phyloP scores from a whole-genome alignment of 1,284 basidiomycete species.

The Trametes sp. region DNA sequence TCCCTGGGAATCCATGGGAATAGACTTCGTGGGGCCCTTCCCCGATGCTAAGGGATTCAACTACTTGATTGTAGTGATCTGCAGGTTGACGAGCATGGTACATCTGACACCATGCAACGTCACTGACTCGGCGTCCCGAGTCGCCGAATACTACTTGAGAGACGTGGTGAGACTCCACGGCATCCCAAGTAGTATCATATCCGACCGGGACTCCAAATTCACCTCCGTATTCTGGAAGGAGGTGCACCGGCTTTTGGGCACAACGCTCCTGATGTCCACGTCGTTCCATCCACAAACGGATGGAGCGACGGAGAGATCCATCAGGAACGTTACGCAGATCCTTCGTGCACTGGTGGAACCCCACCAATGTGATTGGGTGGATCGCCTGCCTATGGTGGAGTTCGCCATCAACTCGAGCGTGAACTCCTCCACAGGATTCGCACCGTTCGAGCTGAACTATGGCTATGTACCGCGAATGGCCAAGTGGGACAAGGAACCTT shows the following conservation, averaged over 20 bases:
- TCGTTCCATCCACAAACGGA: slow-evolving; percentile 45
- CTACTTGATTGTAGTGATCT: slow-evolving; percentile 35
- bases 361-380: not conserved
- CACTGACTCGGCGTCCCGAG: slow-evolving; percentile 37
- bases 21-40: slow-evolving; percentile 41
- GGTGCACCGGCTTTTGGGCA: slow-evolving; percentile 42
- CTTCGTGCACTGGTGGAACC: not conserved
- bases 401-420: not conserved
- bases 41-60: slow-evolving; percentile 30
- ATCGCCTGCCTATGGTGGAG: not conserved
- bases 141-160: slow-evolving; percentile 43
- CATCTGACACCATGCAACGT: slow-evolving; percentile 35
- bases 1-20: slow-evolving; percentile 38
- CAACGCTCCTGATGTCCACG: slow-evolving; percentile 39
- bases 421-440: not conserved
- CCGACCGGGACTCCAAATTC: slow-evolving; percentile 44
- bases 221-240: slow-evolving; percentile 45
- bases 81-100: slow-evolving; percentile 33
- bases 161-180: slow-evolving; percentile 41
- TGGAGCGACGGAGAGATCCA: not conserved
- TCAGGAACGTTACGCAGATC: not conserved
- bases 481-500: not conserved
- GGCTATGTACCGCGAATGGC: not conserved
- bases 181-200: slow-evolving; percentile 34
- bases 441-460: not conserved